Base-by-base conservation (phyloP, 768 basidiomycete genomes). In the Boletus rex-veris region DNA sequence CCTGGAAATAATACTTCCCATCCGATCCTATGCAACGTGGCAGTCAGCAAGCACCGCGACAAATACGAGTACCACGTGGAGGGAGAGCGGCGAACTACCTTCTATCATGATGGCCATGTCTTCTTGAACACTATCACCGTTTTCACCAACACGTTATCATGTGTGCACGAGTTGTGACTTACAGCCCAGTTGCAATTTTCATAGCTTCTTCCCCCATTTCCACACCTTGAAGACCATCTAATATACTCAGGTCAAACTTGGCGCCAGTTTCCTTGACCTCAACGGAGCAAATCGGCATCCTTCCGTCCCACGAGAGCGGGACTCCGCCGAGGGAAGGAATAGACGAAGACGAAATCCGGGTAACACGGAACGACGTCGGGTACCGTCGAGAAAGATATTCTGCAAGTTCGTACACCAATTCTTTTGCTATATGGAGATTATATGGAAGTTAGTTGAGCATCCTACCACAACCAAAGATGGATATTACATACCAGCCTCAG, bases 1-100 rank as follows among this genome's bases (percentile, higher is more conserved):
- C 85, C 64, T 88, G 88, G 60, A 91, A 82, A 64, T 88, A 85
- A 58, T 88, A 86, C 55, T 75, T 75, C 39, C 88, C 86, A 52
- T 91, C 85, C 19, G 73, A 66, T 48, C 85, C 85, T 84, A 64
- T 54, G 43, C 63, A 62, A 57, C 59, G 60, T 47, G 40, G 39
- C 38, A 45, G 54, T 61, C 57, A 65, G 54, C 50, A 50, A 58
- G 38, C 52, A 61, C 45, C 46, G 51, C 41, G 42, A 61, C 58
- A 58, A 55, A 54, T 54, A 50, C 35, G 49, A 48, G 28, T 18
- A 35, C 50, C 51, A 52, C 39, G 48, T 46, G 43, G 53, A 42
- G 38, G 28, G 40, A 54, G 41, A 48, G 36, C 42, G 48, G 52
- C 59, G 6, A 38, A 33, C 57, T 46, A 78, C 81, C 82, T 77